These are phyloP conservation scores for Lipomyces chichibuensis DNA, from an alignment of 805 yeast genomes.

Conservation along the genomic window DNA sequence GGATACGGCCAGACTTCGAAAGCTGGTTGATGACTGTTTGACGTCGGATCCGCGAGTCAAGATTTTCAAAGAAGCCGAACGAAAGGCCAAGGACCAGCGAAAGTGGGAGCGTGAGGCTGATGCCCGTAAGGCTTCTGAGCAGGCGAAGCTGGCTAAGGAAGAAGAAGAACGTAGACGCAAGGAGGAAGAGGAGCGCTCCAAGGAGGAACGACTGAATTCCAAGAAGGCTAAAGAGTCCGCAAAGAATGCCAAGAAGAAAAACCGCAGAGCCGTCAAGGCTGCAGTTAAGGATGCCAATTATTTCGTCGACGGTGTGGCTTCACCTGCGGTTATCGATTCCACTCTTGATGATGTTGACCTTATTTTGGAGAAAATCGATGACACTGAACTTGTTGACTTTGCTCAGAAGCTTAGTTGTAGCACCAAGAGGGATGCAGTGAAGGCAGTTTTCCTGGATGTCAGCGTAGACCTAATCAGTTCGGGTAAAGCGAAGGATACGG, in stretches of 20 bases:
- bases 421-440: constrained; percentile 58
- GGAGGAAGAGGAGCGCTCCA: constrained; percentile 69
- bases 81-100: constrained; percentile 88
- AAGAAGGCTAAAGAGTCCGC: constrained; percentile 97
- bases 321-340: constrained; percentile 57
- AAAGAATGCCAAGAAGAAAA: constrained; percentile 88
- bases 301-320: constrained; percentile 65
- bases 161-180: constrained; percentile 82
- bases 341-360: constrained; percentile 68
- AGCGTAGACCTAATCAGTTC: constrained; percentile 58
- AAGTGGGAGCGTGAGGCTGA: constrained; percentile 99
- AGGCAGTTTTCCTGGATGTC: constrained; percentile 59
- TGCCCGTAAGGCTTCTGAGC: constrained; percentile 93
- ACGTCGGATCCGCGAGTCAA: constrained; percentile 94
- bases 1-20: constrained; percentile 86
- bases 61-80: constrained; percentile 88
- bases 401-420: constrained; percentile 66
- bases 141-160: constrained; percentile 80
- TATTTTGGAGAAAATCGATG: constrained; percentile 79
- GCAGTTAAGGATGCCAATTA: constrained; percentile 81
- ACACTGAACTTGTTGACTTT: constrained; percentile 71
- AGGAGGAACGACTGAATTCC: constrained; percentile 70
- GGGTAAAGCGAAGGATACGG: constrained; percentile 58
- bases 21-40: constrained; percentile 84
- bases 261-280: constrained; percentile 82